These are phyloP conservation scores for Wallacemonas sp. DNA, from an alignment of 208 protist genomes.

Conservation along the genomic window DNA sequence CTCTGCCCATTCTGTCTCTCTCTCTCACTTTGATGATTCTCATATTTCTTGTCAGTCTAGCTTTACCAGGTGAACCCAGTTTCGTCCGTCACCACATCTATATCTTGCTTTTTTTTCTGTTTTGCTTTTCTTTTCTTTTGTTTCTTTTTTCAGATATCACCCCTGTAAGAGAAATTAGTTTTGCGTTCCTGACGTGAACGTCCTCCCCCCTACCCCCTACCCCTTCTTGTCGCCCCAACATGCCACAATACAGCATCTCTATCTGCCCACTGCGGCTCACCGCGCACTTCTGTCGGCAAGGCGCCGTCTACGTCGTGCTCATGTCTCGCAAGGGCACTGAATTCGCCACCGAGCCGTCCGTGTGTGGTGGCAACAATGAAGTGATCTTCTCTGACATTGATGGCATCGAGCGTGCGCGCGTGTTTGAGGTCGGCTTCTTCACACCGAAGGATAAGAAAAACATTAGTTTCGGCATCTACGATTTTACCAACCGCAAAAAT, in stretches of 20 bases:
- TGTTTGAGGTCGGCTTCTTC: constrained; percentile 76
- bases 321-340: constrained; percentile 77
- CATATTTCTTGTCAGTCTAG: constrained; percentile 16
- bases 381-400: constrained; percentile 67
- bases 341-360: constrained; percentile 59
- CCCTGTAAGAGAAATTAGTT: no score
- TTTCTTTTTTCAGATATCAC: constrained; percentile 8
- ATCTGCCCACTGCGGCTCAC: constrained; percentile 75
- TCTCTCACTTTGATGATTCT: constrained; percentile 3
- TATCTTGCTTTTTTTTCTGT: constrained; percentile 14
- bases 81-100: no score
- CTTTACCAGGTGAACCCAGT: background rate
- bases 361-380: constrained; percentile 59
- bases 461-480: constrained; percentile 78
- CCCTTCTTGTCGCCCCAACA: constrained; percentile 17
- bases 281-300: constrained; percentile 70
- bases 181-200: no score
- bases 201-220: no score
- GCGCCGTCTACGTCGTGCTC: constrained; percentile 66
- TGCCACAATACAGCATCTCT: constrained; percentile 78
- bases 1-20: constrained; percentile 1
- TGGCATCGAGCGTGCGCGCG: constrained; percentile 39
- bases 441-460: constrained; percentile 79
- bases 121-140: constrained; percentile 14
- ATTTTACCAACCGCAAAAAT: constrained; percentile 81